Evolutionary conservation across 2,329 filamentous ascomycete genomes (phyloP).

Genomic region (Aspergillus luchuensis): DNA sequence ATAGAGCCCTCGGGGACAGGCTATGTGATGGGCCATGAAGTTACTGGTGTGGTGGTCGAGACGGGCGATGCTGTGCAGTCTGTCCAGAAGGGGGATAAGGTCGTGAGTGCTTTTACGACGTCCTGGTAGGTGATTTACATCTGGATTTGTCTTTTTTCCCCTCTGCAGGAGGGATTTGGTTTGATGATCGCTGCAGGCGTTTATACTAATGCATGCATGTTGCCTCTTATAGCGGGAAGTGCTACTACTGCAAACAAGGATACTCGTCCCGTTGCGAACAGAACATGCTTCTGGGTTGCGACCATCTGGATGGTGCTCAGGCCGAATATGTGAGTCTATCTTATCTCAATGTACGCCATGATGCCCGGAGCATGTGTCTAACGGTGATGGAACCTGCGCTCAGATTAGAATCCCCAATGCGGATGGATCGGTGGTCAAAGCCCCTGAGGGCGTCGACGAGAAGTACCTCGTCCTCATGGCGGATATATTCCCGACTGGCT

Average conservation of each 20-base stretch:
- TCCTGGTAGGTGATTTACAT: constrained; percentile 63
- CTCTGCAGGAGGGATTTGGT: neutral
- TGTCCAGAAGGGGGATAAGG: constrained; percentile 71
- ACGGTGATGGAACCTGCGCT: constrained; percentile 22
- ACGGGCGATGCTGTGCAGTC: constrained; percentile 68
- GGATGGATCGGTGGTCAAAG: constrained; percentile 76
- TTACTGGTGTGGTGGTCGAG: constrained; percentile 73
- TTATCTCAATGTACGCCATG: constrained; percentile 2
- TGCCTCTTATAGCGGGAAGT: constrained; percentile 57
- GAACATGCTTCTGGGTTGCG: constrained; percentile 69
- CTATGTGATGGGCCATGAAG: constrained; percentile 77
- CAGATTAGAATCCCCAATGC: constrained; percentile 74
- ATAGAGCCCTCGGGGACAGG: constrained; percentile 69
- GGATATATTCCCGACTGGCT: constrained; percentile 85
- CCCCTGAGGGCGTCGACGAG: constrained; percentile 70
- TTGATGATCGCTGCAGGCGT: neutral
- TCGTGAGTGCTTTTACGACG: constrained; percentile 81
- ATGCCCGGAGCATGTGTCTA: neutral
- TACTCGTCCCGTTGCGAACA: constrained; percentile 76
- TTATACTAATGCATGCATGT: constrained; percentile 7
- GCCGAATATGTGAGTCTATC: constrained; percentile 65
- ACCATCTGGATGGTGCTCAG: constrained; percentile 72
- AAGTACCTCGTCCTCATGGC: constrained; percentile 82
- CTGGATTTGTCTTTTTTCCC: neutral
- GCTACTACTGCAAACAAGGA: constrained; percentile 81